Base-by-base conservation (phyloP, 805 yeast species). In the Blastobotrys parvus region DNA sequence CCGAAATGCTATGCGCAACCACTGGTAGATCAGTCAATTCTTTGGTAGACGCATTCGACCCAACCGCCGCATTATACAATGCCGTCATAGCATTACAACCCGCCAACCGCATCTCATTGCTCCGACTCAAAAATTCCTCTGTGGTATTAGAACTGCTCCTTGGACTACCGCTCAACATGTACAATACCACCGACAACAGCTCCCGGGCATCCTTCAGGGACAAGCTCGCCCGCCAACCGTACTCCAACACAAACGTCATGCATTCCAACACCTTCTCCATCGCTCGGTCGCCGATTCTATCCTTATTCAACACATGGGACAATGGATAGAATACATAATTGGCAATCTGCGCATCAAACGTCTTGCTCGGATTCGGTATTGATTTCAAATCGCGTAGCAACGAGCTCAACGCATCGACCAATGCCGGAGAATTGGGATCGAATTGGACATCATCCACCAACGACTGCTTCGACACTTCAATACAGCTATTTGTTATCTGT, bases 271-370 rank as follows among this genome's bases (percentile, higher is more conserved):
- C 55, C 21, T 63, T 59, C 45, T 75, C 78, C 2, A 69, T 60
- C 38, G 69, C 75, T 0, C 68, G 50, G 37, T 72, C 75, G 2
- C 71, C 67, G 1, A 78, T 54, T n/a, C 40, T 38, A 10, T 64
- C 68, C 35, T 71, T 71, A 44, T 72, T 71, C 33, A 81, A 58
- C 6, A 81, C 54, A 42, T 71, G 70, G 1, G 77, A 70, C 2
- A 81, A 52, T 0, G 88, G 87, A 10, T 77, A 70, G 57, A 78
- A 78, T 1, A 80, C 67, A 45, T 79, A 78, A 47, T 80, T 83
- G 0, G 82, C 82, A 16, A 79, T 53, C 10, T 43, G 42, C 10
- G 51, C 41, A 39, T 49, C 52, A 35, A 40, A 44, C n/a, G 27
- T 39, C 7, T 13, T 17, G 18, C 41, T 38, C 3, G 52, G 45